Percentiles rank a stretch among this genome's conserved stretches.
Evolutionary conservation across 768 basidiomycete genomes (phyloP).

Genomic region (Sporobolomyces roseus): DNA sequence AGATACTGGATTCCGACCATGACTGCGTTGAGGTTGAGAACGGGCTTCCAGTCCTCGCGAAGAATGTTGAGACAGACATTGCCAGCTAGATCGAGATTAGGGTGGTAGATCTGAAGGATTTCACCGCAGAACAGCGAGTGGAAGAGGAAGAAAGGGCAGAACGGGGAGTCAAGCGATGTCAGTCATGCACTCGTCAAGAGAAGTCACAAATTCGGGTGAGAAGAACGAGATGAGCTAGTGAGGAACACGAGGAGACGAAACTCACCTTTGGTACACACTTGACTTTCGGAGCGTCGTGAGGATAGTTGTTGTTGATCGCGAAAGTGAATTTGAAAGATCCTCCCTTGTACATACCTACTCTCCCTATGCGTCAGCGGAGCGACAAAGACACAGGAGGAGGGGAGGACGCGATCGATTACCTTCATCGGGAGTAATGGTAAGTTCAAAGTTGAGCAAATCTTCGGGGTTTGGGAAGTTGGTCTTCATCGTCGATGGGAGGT

Average conservation of each 20-base stretch:
- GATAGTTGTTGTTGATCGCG: constrained; percentile 94
- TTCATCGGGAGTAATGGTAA: constrained; percentile 95
- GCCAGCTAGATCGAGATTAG: constrained; percentile 95
- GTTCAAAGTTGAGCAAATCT: constrained; percentile 92
- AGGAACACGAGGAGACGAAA: constrained; percentile 3
- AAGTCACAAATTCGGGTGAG: no score
- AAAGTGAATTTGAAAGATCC: constrained; percentile 91
- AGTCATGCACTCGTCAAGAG: no score
- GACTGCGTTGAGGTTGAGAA: constrained; percentile 92
- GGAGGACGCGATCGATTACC: constrained; percentile 55
- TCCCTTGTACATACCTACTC: constrained; percentile 92
- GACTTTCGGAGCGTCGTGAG: constrained; percentile 98
- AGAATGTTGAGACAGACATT: constrained; percentile 98
- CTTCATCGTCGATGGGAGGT: constrained; percentile 92
- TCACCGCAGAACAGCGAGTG: no score
- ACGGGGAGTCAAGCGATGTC: no score
- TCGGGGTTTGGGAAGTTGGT: constrained; percentile 85
- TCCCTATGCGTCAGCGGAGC: background rate
- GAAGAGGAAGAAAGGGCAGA: background rate
- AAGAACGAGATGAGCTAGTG: no score
- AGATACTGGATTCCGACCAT: constrained; percentile 98
- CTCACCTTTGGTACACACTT: constrained; percentile 89
- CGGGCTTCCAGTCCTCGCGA: constrained; percentile 99
- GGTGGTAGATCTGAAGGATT: constrained; percentile 99
- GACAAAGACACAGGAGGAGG: background rate